Evolutionary conservation across 305 asterid genomes (phyloP), one percentile per base, ranked within the genome.

Genomic region (Fraxinus latifolia): DNA sequence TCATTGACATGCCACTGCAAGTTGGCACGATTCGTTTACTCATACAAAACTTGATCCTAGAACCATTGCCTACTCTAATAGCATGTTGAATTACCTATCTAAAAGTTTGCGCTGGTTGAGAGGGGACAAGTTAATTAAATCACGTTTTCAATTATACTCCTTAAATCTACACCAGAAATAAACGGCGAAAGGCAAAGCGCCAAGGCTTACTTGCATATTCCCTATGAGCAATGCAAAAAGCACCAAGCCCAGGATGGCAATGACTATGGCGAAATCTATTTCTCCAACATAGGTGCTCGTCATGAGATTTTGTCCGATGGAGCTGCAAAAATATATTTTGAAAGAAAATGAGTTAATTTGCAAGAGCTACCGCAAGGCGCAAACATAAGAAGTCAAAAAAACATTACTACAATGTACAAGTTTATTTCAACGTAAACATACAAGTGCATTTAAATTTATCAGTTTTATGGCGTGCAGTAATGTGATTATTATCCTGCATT

Each of bases 151-250:
- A 44, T 47, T 12, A 3, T 47, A 14, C 58, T 47, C 19, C 58
- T 47, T 12, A 14, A 14, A 47, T 47, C 19, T 47, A 14, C 55
- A 47, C 14, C 5, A 60, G 31, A 60, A 19, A 60, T 7, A 6
- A 21, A 60, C 0, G 4, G 31, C 0, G 29, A 21, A 60, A 21
- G 70, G 14, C 31, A 21, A 60, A 60, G 14, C 17, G 4, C 17
- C 2, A 58, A 12, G 5, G 80, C 88, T 85, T 84, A 90, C 93
- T 80, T 91, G 92, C 93, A 31, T 31, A 60, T 91, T 91, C 27
- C 95, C 95, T 44, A 91, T 91, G 32, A 91, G 91, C 87, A 91
- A 78, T 0, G 93, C 92, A 36, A 90, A 91, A 37, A 91, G 90
- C 74, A 91, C 89, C 85, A 91, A 81, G 21, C 95, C 95, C 5